Percentiles rank a stretch among this genome's conserved stretches.
phyloP scores from a whole-genome alignment of 2,329 filamentous ascomycete genomes.

The Fusarium pseudoanthophilum region DNA sequence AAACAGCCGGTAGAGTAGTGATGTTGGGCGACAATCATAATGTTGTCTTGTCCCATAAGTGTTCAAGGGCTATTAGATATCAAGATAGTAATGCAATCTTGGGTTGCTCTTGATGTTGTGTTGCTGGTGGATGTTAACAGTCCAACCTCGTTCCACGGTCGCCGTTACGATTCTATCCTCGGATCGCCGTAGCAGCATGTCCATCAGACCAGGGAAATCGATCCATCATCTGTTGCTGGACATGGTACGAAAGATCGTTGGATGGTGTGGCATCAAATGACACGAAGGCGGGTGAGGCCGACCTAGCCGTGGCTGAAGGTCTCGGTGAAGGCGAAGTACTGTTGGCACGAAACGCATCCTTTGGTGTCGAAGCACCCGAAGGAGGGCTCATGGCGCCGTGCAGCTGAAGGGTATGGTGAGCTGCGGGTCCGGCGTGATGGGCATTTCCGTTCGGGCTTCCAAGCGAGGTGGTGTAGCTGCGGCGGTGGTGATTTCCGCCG shows the following conservation, averaged over 20 bases:
- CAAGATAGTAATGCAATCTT: constrained; percentile 31
- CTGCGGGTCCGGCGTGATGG: constrained; percentile 52
- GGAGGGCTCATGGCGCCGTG: constrained; percentile 33
- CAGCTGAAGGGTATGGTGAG: constrained; percentile 56
- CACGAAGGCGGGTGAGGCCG: constrained; percentile 59
- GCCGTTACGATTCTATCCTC: constrained; percentile 47
- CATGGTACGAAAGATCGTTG: constrained; percentile 53
- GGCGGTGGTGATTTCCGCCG: constrained; percentile 13
- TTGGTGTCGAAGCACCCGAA: constrained; percentile 33
- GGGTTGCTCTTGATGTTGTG: constrained; percentile 14
- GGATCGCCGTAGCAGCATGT: constrained; percentile 62
- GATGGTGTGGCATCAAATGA: constrained; percentile 60
- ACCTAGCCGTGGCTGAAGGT: constrained; percentile 52
- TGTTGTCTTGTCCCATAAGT: background rate
- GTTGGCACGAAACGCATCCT: constrained; percentile 46
- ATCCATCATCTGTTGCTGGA: constrained; percentile 55
- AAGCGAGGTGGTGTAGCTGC: constrained; percentile 17
- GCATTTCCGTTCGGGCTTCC: constrained; percentile 24
- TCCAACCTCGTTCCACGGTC: constrained; percentile 28
- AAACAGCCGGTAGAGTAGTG: constrained; percentile 35
- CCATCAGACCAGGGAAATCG: constrained; percentile 62
- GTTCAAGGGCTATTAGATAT: constrained; percentile 20
- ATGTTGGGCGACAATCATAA: background rate
- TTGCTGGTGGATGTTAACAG: constrained; percentile 18
- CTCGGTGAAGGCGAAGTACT: constrained; percentile 47